Conservation (phyloP, 129 eudicot species). For the Artemisia annua region DNA sequence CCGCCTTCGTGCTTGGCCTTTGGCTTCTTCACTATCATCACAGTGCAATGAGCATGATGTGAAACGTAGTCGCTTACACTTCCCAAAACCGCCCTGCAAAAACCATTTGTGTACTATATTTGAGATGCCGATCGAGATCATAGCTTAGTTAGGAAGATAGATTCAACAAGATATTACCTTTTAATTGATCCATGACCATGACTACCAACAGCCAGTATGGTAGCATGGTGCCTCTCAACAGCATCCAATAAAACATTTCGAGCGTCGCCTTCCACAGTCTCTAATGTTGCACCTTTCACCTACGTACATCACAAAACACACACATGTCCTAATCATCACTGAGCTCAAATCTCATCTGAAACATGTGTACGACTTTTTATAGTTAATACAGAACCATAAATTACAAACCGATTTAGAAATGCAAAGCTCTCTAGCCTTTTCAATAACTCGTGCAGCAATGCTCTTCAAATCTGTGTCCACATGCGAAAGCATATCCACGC, state of each 20-base stretch:
- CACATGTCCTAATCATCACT: too few species aligned
- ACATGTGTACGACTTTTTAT: too few species aligned
- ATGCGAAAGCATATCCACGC: constrained; percentile 60
- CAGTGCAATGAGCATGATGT: constrained; percentile 73
- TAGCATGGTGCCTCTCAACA: constrained; percentile 78
- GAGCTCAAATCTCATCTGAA: too few species aligned
- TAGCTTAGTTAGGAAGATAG: not conserved
- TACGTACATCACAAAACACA: constrained; percentile 14
- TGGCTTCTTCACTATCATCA: constrained; percentile 68
- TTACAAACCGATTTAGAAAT: constrained; percentile 54
- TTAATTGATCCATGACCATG: constrained; percentile 90
- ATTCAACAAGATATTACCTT: constrained; percentile 42
- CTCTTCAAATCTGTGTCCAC: constrained; percentile 71
- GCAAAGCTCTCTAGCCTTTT: constrained; percentile 66
- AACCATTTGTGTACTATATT: not conserved
- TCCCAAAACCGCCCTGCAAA: constrained; percentile 63
- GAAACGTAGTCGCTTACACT: constrained; percentile 73
- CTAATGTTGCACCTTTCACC: constrained; percentile 62
- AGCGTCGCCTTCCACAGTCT: constrained; percentile 76
- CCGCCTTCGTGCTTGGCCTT: constrained; percentile 35
- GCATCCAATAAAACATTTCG: constrained; percentile 76
- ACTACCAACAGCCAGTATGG: constrained; percentile 79
- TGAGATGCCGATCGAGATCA: not conserved
- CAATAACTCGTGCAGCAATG: constrained; percentile 68
- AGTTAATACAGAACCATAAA: not conserved